These are phyloP conservation scores for Aspergillus ruber DNA, from an alignment of 2,329 filamentous ascomycete species.

Conservation along the genomic window DNA sequence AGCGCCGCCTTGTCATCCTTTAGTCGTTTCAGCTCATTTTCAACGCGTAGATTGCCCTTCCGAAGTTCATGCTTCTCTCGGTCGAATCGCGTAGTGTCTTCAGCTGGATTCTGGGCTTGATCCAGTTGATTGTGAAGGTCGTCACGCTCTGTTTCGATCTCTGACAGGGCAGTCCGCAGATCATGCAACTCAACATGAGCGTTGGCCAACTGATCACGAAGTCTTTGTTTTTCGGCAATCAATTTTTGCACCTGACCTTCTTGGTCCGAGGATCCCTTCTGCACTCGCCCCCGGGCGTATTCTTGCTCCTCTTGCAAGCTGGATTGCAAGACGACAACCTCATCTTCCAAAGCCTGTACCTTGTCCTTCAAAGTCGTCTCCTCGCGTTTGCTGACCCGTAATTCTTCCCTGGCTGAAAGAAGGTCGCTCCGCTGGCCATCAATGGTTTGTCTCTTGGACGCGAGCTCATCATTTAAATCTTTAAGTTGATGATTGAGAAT, in stretches of 20 bases:
- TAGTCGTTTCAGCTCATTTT: conserved; percentile 59
- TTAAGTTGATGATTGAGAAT: conserved; percentile 66
- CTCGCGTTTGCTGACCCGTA: conserved; percentile 61
- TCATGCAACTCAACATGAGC: conserved; percentile 56
- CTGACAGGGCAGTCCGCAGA: conserved; percentile 50
- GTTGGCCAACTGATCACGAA: conserved; percentile 58
- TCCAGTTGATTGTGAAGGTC: conserved; percentile 58
- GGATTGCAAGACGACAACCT: conserved; percentile 66
- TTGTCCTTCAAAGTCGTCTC: conserved; percentile 59
- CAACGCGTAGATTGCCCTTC: conserved; percentile 60
- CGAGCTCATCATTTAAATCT: conserved; percentile 65
- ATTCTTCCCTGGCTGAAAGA: conserved; percentile 59
- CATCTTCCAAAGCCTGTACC: conserved; percentile 63
- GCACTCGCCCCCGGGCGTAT: conserved; percentile 52
- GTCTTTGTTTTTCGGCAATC: conserved; percentile 54
- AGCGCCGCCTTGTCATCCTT: conserved; percentile 58
- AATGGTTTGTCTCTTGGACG: conserved; percentile 58
- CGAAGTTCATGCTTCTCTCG: conserved; percentile 64
- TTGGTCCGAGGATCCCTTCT: conserved; percentile 53
- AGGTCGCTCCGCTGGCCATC: conserved; percentile 62
- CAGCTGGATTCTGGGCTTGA: conserved; percentile 48
- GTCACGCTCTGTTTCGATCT: conserved; percentile 59
- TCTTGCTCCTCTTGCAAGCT: conserved; percentile 60
- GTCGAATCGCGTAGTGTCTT: conserved; percentile 56
- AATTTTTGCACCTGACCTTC: conserved; percentile 53